Evolutionary conservation across 2,329 filamentous ascomycete genomes (phyloP), one percentile per base, ranked within the genome.

Genomic region (Penicillium sclerotigenum): DNA sequence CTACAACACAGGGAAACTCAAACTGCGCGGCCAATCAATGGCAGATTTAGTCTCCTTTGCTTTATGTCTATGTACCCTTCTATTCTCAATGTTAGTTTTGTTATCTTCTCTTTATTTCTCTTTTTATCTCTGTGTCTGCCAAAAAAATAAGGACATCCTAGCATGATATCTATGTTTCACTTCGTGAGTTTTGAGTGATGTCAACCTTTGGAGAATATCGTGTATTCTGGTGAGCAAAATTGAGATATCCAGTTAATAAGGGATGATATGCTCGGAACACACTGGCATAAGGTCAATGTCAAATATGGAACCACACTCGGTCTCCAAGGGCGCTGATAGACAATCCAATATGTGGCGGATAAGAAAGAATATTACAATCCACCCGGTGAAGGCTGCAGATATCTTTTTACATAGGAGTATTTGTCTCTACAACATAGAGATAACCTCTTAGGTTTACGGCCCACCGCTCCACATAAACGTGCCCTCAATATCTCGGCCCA

Each of bases 331-430:
- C 36, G 26, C 20, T 36, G 45, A 36, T 36, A 31, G 36, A 28
- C 26, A 14, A 48, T 48, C 13, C 5, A 38, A 31, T 9, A 45
- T 22, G 13, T 47, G 28, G 36, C 18, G 20, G 29, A 47, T 24
- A 41, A 42, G 36, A 29, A 26, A 24, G 7, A 24, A 9, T 10
- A 31, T 20, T 10, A 7, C 13, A 41, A 13, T 24, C 38, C 13
- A 41, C 20, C 16, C 26, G 40, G 38, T 50, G 38, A 31, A 31
- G 11, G 16, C 24, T 8, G 45, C n/a, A 46, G 53, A 48, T 57
- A 62, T 56, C 49, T 43, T 64, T 55, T 64, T 57, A 65, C 63
- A 60, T 60, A 64, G 53, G 51, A 24, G 18, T 51, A 65, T 62
- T 65, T 64, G 61, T 56, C 61, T 28, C 37, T 31, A n/a, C n/a